phyloP scores from a whole-genome alignment of 2,329 filamentous ascomycete genomes.

The Tolypocladium album region DNA sequence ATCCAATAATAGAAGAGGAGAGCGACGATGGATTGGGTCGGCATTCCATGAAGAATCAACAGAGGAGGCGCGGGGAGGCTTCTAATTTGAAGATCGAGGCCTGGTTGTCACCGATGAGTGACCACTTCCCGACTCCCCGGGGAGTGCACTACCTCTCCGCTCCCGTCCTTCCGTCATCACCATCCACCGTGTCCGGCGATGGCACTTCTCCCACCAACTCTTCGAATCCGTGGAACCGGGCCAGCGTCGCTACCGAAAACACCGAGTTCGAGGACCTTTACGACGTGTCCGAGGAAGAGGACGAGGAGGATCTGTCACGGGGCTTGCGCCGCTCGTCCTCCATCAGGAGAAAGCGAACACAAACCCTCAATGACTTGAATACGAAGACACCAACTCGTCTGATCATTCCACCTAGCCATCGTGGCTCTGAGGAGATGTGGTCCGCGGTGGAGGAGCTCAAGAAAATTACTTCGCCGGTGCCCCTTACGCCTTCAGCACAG shows the following conservation, averaged over 20 bases:
- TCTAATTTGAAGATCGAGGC: conserved; percentile 42
- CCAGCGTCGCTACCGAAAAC: conserved; percentile 51
- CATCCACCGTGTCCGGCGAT: conserved; percentile 38
- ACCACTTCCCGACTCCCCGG: conserved; percentile 63
- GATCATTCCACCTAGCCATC: conserved; percentile 36
- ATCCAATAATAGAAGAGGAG: conserved; percentile 55
- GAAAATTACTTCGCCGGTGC: conserved; percentile 46
- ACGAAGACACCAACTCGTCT: conserved; percentile 30
- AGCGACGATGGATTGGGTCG: conserved; percentile 25
- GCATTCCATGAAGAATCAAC: conserved; percentile 8
- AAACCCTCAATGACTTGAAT: conserved; percentile 26
- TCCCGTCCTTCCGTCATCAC: conserved; percentile 50
- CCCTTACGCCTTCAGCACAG: conserved; percentile 52
- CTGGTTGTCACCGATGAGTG: conserved; percentile 48
- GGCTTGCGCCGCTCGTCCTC: conserved; percentile 15
- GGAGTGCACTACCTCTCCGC: conserved; percentile 55
- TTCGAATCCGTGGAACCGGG: conserved; percentile 52
- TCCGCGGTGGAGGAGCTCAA: conserved; percentile 33
- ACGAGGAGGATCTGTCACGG: conserved; percentile 42
- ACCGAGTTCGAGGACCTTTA: conserved; percentile 83
- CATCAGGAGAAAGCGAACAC: conserved; percentile 24
- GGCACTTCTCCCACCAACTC: conserved; percentile 42
- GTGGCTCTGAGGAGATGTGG: conserved; percentile 27
- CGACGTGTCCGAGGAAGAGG: conserved; percentile 74
- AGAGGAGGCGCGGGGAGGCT: conserved; percentile 15